Base-by-base conservation (phyloP, 73 alveolate genomes). In the Paramecium sonneborni region DNA sequence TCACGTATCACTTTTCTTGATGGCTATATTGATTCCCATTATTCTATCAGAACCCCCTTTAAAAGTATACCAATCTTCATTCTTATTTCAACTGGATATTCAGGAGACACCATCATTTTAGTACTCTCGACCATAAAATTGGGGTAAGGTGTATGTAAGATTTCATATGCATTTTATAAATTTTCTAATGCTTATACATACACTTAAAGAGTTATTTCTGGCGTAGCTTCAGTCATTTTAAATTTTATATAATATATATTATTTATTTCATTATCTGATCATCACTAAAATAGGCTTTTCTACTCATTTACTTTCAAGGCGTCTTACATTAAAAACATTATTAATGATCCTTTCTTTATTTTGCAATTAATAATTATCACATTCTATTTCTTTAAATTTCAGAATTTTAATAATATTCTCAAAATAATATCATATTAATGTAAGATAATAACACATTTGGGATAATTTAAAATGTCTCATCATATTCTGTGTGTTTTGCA, bases 1-100 rank as follows among this genome's bases (percentile, higher is more conserved):
- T 86, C 93, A 34, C 93, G 69, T n/a, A 86, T 86, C 23, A 62
- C 88, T 76, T 86, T 74, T 34, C 87, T 8, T 74, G 39, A 35
- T 32, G 87, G 87, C 46, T 74, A 43, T 21, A 74, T 74, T 21
- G 58, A 35, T 35, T 74, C 87, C 87, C 87, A 74, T 43, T 32
- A 74, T 38, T 74, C 39, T 7, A 38, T 38, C 18, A 74, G 26
- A 9, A 74, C 34, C 14, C 58, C 58, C 28, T 74, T 74, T 34
- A 74, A 74, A n/a, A 74, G 20, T 30, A 74, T 74, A 3, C 87
- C 87, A 74, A 74, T 38, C 87, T 74, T 74, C 56, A 32, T 15
- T 74, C 87, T 32, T 38, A 74, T 24, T 21, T 74, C 87, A 23
- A 74, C 58, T 38, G 87, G 87, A 38, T 30, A 35, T 24, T 74